phyloP scores from a whole-genome alignment of 2,329 filamentous ascomycete species.

The Ceratocystis cubensis region DNA sequence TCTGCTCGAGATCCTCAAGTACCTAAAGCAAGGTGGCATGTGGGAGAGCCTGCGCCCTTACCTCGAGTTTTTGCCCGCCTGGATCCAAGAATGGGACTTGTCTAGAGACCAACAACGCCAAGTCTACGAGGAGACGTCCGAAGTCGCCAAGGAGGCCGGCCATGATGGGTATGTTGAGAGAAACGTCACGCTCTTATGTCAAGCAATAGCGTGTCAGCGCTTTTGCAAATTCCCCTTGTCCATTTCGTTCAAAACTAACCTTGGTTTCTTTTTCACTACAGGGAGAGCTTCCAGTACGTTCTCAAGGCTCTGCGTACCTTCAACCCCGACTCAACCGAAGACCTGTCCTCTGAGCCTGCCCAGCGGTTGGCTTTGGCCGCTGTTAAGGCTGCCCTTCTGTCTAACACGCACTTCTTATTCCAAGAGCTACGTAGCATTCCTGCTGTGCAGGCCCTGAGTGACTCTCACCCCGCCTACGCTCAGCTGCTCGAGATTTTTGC shows the following conservation, averaged over 20 bases:
- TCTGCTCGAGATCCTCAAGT: slow-evolving; percentile 73
- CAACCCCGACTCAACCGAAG: slow-evolving; percentile 42
- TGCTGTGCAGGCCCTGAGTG: slow-evolving; percentile 72
- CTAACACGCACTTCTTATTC: slow-evolving; percentile 53
- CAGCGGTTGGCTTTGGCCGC: slow-evolving; percentile 48
- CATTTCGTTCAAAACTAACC: neutral
- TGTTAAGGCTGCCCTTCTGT: slow-evolving; percentile 41
- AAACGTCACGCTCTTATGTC: neutral
- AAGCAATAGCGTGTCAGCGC: no score
- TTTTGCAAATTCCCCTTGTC: neutral
- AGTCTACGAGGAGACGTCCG: slow-evolving; percentile 70
- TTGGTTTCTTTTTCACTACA: slow-evolving; percentile 23
- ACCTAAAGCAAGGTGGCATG: slow-evolving; percentile 61
- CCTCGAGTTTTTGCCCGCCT: slow-evolving; percentile 67
- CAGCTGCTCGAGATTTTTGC: slow-evolving; percentile 93
- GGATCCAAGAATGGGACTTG: slow-evolving; percentile 73
- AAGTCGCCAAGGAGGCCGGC: slow-evolving; percentile 64
- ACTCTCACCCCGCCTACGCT: slow-evolving; percentile 72
- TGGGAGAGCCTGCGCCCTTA: slow-evolving; percentile 78
- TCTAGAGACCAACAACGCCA: slow-evolving; percentile 73
- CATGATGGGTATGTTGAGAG: slow-evolving; percentile 54
- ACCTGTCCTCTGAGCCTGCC: slow-evolving; percentile 46
- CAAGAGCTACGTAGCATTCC: slow-evolving; percentile 70
- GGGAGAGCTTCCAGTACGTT: slow-evolving; percentile 54
- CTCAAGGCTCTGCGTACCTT: slow-evolving; percentile 51